These are phyloP conservation scores for Ceratonia siliqua DNA, from an alignment of 306 rosid genomes.

Conservation along the genomic window DNA sequence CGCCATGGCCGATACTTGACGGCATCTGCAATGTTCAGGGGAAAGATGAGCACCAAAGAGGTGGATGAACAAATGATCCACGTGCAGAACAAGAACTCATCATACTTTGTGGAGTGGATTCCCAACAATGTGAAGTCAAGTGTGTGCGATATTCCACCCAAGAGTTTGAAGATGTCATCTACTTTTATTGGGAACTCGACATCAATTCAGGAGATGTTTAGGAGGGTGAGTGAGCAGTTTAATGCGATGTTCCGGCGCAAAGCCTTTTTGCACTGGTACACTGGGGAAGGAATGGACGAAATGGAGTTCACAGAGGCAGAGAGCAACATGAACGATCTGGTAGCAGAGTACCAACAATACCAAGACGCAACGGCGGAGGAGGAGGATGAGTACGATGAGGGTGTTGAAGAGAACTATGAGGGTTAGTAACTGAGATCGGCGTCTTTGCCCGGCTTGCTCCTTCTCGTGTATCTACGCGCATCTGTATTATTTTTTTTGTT, in stretches of 20 bases:
- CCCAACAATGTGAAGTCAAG: constrained; percentile 95
- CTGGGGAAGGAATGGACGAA: constrained; percentile 96
- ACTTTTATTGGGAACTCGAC: constrained; percentile 94
- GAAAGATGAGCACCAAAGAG: constrained; percentile 96
- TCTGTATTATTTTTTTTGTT: constrained; percentile 18
- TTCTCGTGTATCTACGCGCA: constrained; percentile 31
- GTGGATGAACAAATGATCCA: constrained; percentile 94
- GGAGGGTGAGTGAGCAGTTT: constrained; percentile 94
- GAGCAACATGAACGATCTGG: constrained; percentile 95
- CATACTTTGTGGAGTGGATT: constrained; percentile 94
- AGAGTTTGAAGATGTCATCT: constrained; percentile 79
- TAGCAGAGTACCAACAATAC: constrained; percentile 92
- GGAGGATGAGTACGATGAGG: constrained; percentile 72
- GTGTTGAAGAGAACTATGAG: constrained; percentile 42
- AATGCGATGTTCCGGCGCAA: constrained; percentile 91
- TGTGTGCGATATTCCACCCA: constrained; percentile 88
- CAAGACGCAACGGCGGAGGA: constrained; percentile 91
- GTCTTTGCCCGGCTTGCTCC: constrained; percentile 2
- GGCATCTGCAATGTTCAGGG: constrained; percentile 93
- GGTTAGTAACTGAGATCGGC: constrained; percentile 29
- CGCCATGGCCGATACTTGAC: constrained; percentile 93
- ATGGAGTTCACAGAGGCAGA: constrained; percentile 97
- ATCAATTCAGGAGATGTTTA: constrained; percentile 93
- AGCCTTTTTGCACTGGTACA: constrained; percentile 96
- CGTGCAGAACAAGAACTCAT: constrained; percentile 92